Evolutionary conservation across 108 stramenopile genomes (phyloP).

Genomic region (Aurantiochytrium sp.): DNA sequence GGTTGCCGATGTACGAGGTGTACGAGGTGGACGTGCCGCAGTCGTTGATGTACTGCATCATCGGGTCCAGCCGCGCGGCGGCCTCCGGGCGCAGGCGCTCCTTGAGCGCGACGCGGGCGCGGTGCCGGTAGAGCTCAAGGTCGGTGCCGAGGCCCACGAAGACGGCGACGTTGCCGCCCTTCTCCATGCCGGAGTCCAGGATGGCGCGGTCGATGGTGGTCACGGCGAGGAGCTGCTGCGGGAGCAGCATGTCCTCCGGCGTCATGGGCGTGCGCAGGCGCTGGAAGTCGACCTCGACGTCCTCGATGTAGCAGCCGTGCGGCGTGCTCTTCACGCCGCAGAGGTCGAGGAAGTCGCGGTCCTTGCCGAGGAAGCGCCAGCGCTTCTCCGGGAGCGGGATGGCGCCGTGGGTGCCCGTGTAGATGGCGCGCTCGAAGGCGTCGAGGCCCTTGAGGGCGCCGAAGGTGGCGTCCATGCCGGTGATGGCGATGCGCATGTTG

Average conservation of each 20-base stretch:
- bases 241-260: neutral
- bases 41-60: neutral
- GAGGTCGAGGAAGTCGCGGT: neutral
- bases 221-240: neutral
- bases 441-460: neutral
- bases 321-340: neutral
- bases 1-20: neutral
- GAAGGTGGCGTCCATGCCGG: neutral
- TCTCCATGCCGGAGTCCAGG: neutral
- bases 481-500: conserved; percentile 2
- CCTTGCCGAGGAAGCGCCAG: neutral
- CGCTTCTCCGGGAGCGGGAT: neutral
- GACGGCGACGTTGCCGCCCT: neutral
- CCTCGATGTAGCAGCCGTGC: neutral
- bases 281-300: neutral
- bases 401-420: neutral
- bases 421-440: neutral
- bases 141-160: neutral
- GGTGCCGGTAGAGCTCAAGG: conserved; percentile 10
- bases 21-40: neutral
- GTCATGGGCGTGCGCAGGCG: conserved; percentile 17
- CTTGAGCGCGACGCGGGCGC: neutral
- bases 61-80: neutral
- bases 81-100: neutral
- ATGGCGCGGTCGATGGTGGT: conserved; percentile 7